Conservation (phyloP, 441 rosid genomes). For the Syzygium syzygioides region DNA sequence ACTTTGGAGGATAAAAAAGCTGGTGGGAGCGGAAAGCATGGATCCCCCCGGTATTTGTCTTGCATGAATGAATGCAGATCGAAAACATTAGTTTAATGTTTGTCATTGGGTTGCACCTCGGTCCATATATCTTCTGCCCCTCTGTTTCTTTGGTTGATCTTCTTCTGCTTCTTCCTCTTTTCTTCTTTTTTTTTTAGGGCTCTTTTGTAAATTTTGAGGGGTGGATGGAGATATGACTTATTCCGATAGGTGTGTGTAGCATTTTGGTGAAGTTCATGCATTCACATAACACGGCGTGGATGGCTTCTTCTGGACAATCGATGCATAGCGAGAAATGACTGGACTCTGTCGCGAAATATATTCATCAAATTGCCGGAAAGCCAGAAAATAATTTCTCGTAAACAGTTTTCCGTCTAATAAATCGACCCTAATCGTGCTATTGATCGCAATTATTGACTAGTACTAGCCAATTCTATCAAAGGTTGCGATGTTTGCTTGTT, state of each 20-base stretch:
- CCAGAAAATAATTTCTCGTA: neutral
- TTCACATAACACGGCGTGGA: neutral
- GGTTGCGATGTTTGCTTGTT: neutral
- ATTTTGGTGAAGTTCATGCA: neutral
- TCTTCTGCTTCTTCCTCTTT: neutral
- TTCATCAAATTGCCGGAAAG: neutral
- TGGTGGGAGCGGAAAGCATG: neutral
- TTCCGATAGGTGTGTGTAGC: neutral
- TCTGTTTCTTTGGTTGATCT: neutral
- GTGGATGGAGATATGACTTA: neutral
- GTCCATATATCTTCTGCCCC: neutral
- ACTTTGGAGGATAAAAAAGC: neutral
- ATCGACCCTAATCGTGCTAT: neutral
- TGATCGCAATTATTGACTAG: rapidly evolving
- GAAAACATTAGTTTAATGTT: neutral
- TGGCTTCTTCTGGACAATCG: neutral
- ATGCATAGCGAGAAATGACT: neutral
- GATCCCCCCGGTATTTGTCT: neutral
- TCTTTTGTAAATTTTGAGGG: neutral
- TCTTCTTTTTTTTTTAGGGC: neutral
- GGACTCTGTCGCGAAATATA: neutral
- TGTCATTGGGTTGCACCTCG: neutral
- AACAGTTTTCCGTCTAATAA: neutral
- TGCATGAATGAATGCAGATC: neutral
- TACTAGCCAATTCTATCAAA: neutral